Evolutionary conservation across 352 stramenopile species (phyloP).

Genomic region (Globisporangium barbulae): DNA sequence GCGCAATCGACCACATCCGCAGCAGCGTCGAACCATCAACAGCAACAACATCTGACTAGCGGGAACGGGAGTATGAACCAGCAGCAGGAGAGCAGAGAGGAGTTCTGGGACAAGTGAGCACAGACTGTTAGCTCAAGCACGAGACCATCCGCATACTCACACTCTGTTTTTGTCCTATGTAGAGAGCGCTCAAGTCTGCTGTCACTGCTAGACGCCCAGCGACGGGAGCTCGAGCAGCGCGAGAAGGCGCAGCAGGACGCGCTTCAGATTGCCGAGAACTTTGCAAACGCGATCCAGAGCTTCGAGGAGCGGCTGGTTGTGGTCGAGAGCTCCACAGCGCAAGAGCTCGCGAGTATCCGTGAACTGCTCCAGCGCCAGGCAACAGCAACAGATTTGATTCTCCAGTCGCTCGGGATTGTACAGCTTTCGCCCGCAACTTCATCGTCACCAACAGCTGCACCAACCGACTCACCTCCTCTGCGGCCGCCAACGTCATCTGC

Average conservation of each 20-base stretch:
- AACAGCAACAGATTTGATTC: slow-evolving; percentile 44
- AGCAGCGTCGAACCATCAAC: not conserved
- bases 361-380: slow-evolving; percentile 39
- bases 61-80: not conserved
- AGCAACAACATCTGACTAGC: not conserved
- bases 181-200: slow-evolving; percentile 59
- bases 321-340: slow-evolving; percentile 39
- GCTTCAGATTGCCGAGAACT: slow-evolving; percentile 47
- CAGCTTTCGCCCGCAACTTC: not conserved
- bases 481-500: not conserved
- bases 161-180: not conserved
- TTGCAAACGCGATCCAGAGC: slow-evolving; percentile 42
- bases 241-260: slow-evolving; percentile 55
- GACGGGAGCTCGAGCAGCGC: slow-evolving; percentile 48
- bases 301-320: slow-evolving; percentile 58
- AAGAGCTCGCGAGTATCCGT: slow-evolving; percentile 44
- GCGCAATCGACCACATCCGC: not conserved
- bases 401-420: slow-evolving; percentile 45
- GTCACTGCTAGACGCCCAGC: slow-evolving; percentile 59
- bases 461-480: not conserved
- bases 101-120: slow-evolving; percentile 40
- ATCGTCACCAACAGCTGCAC: not conserved
- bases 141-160: not conserved
- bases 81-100: slow-evolving; percentile 22
- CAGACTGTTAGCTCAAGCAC: not conserved